Evolutionary conservation across 2,329 filamentous ascomycete species (phyloP).

Genomic region (Fusarium lateritium): DNA sequence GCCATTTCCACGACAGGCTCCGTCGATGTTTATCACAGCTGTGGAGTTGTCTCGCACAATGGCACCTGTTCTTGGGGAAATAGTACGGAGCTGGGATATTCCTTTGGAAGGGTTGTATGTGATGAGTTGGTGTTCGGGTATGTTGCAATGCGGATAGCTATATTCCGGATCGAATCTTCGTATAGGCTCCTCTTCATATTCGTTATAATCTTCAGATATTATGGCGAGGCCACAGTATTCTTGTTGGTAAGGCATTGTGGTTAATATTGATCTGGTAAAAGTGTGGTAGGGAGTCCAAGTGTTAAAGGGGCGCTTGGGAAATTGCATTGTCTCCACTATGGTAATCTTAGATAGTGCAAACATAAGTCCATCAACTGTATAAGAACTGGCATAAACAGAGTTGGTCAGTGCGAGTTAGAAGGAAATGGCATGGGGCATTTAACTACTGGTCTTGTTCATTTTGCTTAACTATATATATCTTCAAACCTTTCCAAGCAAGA

Average conservation of each 20-base stretch:
- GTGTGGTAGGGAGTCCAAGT: background rate
- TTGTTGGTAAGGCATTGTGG: background rate
- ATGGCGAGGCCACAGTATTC: background rate
- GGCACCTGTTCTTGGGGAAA: background rate
- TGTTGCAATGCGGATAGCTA: background rate
- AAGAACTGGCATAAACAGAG: no score
- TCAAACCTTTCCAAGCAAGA: no score
- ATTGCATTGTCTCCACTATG: no score
- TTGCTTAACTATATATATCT: no score
- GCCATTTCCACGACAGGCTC: constrained; percentile 46
- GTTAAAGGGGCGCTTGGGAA: background rate
- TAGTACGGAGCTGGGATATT: constrained; percentile 7
- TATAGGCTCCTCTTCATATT: background rate
- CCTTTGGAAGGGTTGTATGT: background rate
- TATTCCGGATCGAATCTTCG: constrained; percentile 5
- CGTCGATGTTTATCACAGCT: constrained; percentile 45
- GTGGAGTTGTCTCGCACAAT: constrained; percentile 3
- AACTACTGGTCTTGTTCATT: no score
- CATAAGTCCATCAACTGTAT: no score
- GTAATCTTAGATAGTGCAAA: no score
- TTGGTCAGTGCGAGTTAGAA: no score
- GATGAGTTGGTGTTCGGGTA: constrained; percentile 7
- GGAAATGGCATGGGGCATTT: no score
- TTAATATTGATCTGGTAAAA: no score
- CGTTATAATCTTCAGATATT: background rate